A percentile compares a stretch with the other conserved stretches of the same genome.
Evolutionary conservation across 1,284 basidiomycete species (phyloP).

Genomic region (Apiotrichum akiyoshidainum): DNA sequence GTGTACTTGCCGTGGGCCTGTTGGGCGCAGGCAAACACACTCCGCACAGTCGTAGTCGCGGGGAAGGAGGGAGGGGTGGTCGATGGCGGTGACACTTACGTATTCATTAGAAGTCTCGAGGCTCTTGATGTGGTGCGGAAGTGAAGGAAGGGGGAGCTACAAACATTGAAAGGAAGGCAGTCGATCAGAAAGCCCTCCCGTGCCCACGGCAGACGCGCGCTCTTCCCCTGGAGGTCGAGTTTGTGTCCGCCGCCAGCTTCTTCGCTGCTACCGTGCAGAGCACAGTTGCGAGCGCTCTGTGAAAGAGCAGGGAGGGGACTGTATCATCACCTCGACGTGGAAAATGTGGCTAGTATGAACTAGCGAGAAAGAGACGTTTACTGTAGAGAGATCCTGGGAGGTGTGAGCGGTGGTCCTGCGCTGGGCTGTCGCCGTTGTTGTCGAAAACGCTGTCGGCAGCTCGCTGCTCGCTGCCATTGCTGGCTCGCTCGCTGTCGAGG

Average conservation of each 20-base stretch:
- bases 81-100: conserved; percentile 1
- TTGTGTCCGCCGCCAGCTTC: conserved; percentile 45
- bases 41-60: too few relatives aligned
- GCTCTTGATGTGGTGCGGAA: too few relatives aligned
- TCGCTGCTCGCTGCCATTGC: background rate
- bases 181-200: conserved; percentile 51
- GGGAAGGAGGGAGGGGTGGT: background rate
- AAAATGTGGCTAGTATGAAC: conserved; percentile 52
- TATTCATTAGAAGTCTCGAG: too few relatives aligned
- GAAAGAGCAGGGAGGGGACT: conserved; percentile 49
- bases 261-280: conserved; percentile 33
- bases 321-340: conserved; percentile 51
- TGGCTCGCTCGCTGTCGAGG: background rate
- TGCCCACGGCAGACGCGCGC: conserved; percentile 36
- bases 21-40: too few relatives aligned
- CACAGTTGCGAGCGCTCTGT: conserved; percentile 42
- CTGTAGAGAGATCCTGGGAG: conserved; percentile 49
- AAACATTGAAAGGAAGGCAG: conserved; percentile 17
- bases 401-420: background rate
- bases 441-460: background rate
- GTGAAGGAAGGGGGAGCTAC: too few relatives aligned
- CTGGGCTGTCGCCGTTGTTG: background rate
- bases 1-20: too few relatives aligned
- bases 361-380: conserved; percentile 48
- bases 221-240: conserved; percentile 27